Base-by-base conservation (phyloP, 148 eudicot genomes). In the Fagopyrum esculentum region DNA sequence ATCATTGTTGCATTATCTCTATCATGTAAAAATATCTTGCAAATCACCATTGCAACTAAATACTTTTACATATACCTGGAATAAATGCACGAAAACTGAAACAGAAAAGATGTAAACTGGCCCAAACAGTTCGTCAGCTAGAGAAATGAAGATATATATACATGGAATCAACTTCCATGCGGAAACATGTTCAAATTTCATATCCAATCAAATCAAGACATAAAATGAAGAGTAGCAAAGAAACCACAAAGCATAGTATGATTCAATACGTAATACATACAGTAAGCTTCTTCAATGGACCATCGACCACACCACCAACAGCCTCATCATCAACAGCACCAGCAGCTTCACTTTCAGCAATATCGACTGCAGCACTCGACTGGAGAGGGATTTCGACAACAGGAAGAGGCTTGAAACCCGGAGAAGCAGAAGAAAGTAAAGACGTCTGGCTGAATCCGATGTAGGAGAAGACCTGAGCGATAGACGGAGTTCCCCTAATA, bases 371-470 rank as follows among this genome's bases (percentile, higher is more conserved):
- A 4, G 82, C 73, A 35, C 71, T 66, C 19, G 55, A 72, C 7
- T 87, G 92, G 47, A 84, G 81, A n/a, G 90, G 78, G 78, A 84
- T 78, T 69, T 92, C 99, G 13, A 90, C 89, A 17, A 80, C 94
- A 3, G 99, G 90, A 66, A 96, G 80, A 13, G 99, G 93, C 89
- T 86, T 96, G 70, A 96, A 96, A 22, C 87, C 75, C 43, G 84
- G 52, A 13, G 93, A 77, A 17, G 83, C 52, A 45, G 91, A 68
- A 22, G 89, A 78, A 17, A 86, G 85, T 59, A 86, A 79, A 3
- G 92, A 79, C 12, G 79, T 64, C 7, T 76, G 85, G n/a, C 79
- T 81, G 43, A 86, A 66, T 26, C 93, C 93, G 49, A 90, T 74
- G 75, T 49, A 88, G 45, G 86, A 87, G 56, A 89, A 89, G 2